Evolutionary conservation across 2,329 filamentous ascomycete genomes (phyloP).

Genomic region (Pseudogymnoascus sp.): DNA sequence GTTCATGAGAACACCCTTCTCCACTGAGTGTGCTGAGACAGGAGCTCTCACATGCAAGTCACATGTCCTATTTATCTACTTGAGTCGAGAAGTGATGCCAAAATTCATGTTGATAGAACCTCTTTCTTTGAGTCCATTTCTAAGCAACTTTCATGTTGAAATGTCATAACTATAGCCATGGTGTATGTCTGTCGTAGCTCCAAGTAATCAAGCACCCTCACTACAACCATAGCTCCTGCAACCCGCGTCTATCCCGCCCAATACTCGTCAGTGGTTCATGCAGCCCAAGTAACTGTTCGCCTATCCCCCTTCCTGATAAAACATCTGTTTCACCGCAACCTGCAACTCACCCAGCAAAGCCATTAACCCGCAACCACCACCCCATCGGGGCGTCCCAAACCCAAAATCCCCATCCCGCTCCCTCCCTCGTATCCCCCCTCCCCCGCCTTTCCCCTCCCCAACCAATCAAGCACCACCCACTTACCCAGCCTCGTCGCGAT

Average conservation of each 20-base stretch:
- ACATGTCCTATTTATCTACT: not conserved
- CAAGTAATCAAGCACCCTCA: not conserved
- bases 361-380: not conserved
- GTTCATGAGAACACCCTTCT: not conserved
- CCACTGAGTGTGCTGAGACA: not conserved
- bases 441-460: not conserved
- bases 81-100: not conserved
- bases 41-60: not conserved
- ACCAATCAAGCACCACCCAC: not conserved
- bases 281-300: not conserved
- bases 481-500: not conserved
- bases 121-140: not conserved
- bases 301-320: not conserved
- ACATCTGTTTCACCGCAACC: constrained; percentile 1
- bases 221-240: not conserved
- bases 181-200: not conserved
- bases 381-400: too few relatives aligned
- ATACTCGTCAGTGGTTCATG: not conserved
- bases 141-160: not conserved
- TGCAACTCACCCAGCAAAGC: not conserved
- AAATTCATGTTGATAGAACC: not conserved
- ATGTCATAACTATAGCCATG: not conserved
- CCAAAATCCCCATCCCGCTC: not conserved
- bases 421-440: not conserved
- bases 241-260: not conserved